Evolutionary conservation across 768 basidiomycete genomes (phyloP).

Genomic region (Coprinopsis marcescibilis): DNA sequence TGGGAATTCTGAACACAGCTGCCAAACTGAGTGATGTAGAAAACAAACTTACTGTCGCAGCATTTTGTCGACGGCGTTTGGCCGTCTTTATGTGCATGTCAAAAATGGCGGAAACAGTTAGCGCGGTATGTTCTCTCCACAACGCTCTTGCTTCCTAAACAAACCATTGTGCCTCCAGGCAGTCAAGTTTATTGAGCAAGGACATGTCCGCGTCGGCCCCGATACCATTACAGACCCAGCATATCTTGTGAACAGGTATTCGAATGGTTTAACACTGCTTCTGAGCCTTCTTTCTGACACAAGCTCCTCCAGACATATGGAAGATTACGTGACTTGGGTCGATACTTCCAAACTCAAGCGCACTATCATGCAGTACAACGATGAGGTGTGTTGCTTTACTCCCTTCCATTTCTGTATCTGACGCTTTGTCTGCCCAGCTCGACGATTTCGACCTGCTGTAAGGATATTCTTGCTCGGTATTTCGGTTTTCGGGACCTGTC

Average conservation of each 20-base stretch:
- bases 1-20: slow-evolving; percentile 82
- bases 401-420: slow-evolving; percentile 11
- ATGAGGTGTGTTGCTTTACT: slow-evolving; percentile 54
- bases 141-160: slow-evolving; percentile 7
- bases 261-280: slow-evolving; percentile 12
- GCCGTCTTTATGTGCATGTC: slow-evolving; percentile 89
- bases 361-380: slow-evolving; percentile 93
- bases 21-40: slow-evolving; percentile 93
- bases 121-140: slow-evolving; percentile 58
- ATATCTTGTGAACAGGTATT: slow-evolving; percentile 84
- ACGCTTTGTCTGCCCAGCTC: slow-evolving; percentile 43
- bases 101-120: slow-evolving; percentile 95
- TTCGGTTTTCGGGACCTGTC: neutral
- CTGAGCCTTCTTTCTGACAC: slow-evolving; percentile 7
- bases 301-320: slow-evolving; percentile 71
- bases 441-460: slow-evolving; percentile 91
- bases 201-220: slow-evolving; percentile 94
- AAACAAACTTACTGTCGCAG: slow-evolving; percentile 93
- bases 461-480: neutral
- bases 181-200: slow-evolving; percentile 96
- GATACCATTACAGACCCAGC: slow-evolving; percentile 96
- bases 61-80: slow-evolving; percentile 86
- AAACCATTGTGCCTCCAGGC: slow-evolving; percentile 53
- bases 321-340: slow-evolving; percentile 99
- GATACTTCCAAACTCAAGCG: slow-evolving; percentile 96